Conservation (phyloP, 768 basidiomycete genomes). For the Xerocomellus amylosporus region DNA sequence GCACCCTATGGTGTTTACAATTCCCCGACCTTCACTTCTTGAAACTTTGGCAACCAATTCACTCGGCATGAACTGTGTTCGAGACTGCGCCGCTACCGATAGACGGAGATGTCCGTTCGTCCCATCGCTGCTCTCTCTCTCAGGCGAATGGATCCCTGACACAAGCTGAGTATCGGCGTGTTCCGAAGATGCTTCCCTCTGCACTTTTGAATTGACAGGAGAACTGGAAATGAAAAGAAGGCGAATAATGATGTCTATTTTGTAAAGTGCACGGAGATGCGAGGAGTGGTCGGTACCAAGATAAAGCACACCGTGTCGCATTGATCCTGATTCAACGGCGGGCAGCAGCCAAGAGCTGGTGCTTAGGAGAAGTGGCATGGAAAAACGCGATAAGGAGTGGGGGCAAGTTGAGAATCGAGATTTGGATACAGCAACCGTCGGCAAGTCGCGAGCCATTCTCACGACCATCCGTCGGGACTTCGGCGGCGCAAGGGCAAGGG, state of each 20-base stretch:
- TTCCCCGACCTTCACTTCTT: neutral
- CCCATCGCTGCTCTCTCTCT: neutral
- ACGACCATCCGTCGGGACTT: conserved; percentile 41
- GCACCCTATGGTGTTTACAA: neutral
- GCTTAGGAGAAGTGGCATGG: neutral
- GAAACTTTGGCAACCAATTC: conserved; percentile 11
- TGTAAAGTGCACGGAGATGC: conserved; percentile 15
- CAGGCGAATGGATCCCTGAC: neutral
- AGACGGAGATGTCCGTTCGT: conserved; percentile 9
- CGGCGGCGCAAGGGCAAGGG: conserved; percentile 41
- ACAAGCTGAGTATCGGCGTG: neutral
- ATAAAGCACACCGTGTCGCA: conserved; percentile 4
- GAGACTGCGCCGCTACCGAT: neutral
- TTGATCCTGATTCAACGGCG: conserved; percentile 21
- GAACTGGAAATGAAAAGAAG: conserved; percentile 9
- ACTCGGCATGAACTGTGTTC: neutral
- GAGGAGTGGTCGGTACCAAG: conserved; percentile 2
- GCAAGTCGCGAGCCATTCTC: conserved; percentile 16
- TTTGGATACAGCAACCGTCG: conserved; percentile 1
- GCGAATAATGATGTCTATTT: conserved; percentile 8
- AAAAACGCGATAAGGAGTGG: conserved; percentile 12
- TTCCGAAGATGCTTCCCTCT: neutral
- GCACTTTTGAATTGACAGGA: neutral
- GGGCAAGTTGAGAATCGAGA: neutral
- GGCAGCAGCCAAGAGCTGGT: neutral